A percentile compares a stretch with the other conserved stretches of the same genome.
Conservation (phyloP, 371 early-diverging fungal genomes). For the Encephalitozoon romaleae region DNA sequence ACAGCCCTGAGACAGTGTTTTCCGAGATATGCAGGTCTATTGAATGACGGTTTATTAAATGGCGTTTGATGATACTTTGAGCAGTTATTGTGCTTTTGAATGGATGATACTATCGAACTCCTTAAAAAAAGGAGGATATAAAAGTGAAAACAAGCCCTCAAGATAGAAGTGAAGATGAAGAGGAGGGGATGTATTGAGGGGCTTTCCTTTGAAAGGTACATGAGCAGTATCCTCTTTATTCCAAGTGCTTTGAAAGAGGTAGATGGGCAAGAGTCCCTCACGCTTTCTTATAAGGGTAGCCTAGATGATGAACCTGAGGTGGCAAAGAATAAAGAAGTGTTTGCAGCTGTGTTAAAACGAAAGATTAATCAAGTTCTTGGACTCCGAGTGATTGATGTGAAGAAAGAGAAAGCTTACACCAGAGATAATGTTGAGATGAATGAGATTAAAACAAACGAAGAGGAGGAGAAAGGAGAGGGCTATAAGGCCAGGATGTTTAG, state of each 20-base stretch:
- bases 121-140: neutral
- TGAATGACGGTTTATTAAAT: neutral
- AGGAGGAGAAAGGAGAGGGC: neutral
- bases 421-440: neutral
- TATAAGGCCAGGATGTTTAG: too few relatives aligned
- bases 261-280: neutral
- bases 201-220: neutral
- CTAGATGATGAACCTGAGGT: neutral
- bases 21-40: neutral
- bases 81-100: neutral
- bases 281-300: neutral
- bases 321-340: neutral
- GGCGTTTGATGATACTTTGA: neutral
- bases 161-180: neutral
- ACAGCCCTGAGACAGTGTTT: conserved; percentile 28
- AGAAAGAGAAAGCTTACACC: neutral
- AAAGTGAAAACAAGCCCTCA: neutral
- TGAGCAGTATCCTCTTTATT: neutral
- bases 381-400: neutral
- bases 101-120: neutral
- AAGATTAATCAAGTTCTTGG: neutral
- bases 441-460: neutral
- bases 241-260: neutral
- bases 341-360: neutral
- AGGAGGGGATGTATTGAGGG: neutral